These are phyloP conservation scores for Capsella bursapastoris DNA, from an alignment of 345 rosid species.

Conservation along the genomic window DNA sequence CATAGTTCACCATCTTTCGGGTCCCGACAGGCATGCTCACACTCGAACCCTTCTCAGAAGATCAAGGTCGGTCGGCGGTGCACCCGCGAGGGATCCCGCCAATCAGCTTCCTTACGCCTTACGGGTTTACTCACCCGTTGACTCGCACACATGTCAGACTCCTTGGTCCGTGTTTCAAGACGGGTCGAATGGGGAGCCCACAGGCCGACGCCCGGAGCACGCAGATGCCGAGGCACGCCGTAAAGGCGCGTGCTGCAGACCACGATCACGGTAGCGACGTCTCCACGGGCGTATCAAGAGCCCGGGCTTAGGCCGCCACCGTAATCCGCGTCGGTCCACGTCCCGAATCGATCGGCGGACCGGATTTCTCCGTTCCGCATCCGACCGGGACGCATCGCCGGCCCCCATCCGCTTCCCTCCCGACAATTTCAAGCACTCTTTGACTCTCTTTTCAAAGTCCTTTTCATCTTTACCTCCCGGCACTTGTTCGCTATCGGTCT, in stretches of 20 bases:
- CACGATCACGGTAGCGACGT: background rate
- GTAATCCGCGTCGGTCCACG: too few relatives aligned
- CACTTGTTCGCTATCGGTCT: too few relatives aligned
- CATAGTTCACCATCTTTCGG: slow-evolving; percentile 9
- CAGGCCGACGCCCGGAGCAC: slow-evolving; percentile 41
- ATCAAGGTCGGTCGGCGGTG: slow-evolving; percentile 1
- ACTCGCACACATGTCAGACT: slow-evolving; percentile 57
- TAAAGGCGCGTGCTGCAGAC: background rate
- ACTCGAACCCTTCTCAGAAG: background rate
- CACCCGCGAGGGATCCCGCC: slow-evolving; percentile 12
- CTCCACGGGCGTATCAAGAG: background rate
- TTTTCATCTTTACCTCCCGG: too few relatives aligned
- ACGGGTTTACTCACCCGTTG: slow-evolving; percentile 43
- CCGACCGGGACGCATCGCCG: too few relatives aligned
- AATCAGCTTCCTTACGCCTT: slow-evolving; percentile 6
- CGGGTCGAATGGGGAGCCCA: slow-evolving; percentile 55
- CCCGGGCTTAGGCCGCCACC: background rate
- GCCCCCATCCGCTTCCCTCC: too few relatives aligned
- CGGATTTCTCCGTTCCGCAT: too few relatives aligned
- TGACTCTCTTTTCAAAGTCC: too few relatives aligned
- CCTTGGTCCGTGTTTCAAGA: slow-evolving; percentile 72
- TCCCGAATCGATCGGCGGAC: too few relatives aligned
- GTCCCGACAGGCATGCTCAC: background rate
- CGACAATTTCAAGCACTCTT: too few relatives aligned
- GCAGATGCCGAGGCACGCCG: background rate